Base-by-base conservation (phyloP, 495 filamentous ascomycete genomes). In the Xylaria bambusicola region DNA sequence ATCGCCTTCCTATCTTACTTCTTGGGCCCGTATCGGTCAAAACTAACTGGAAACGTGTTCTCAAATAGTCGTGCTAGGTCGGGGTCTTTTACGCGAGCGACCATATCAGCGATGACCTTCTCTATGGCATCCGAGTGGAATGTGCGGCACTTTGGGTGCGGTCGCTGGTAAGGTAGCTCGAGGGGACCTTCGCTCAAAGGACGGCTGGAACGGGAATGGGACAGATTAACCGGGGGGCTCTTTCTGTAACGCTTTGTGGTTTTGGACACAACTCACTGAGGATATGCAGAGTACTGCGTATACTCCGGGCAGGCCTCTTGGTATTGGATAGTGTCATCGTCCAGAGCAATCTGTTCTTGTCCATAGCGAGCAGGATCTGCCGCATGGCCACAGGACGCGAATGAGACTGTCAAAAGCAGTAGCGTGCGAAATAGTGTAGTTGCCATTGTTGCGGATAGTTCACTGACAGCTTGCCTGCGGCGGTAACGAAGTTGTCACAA, bases 41-140 rank as follows among this genome's bases (percentile, higher is more conserved):
- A 31, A 68, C 68, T 68, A 31, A 71, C 68, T 5, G 94, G 94
- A 64, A 93, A 98, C n/a, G 93, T 88, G 68, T 99, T 99, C 58
- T 94, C 91, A 69, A 99, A 99, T 6, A 99, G 75, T 31, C 93
- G 86, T 3, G 94, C 92, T 10, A 99, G 83, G 68, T 98, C 95
- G 52, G 87, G 87, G 68, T 97, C 89, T 36, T 86, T 81, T 80
- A 98, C 89, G 35, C 84, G 85, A 29, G 80, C 79, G 3, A 86
- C 93, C 46, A 98, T 76, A 69, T 97, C 85, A 9, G 83, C 73
- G 65, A 98, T 97, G 64, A 96, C 86, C 66, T 91, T 78, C 71
- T 99, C 94, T 15, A 97, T 93, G 0, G 86, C 80, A 1, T 88
- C 80, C 0, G 92, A 96, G 35, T 83, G 78, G 75, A 98, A 99